phyloP scores from a whole-genome alignment of 352 stramenopile genomes.

The Phytophthora kernoviae region DNA sequence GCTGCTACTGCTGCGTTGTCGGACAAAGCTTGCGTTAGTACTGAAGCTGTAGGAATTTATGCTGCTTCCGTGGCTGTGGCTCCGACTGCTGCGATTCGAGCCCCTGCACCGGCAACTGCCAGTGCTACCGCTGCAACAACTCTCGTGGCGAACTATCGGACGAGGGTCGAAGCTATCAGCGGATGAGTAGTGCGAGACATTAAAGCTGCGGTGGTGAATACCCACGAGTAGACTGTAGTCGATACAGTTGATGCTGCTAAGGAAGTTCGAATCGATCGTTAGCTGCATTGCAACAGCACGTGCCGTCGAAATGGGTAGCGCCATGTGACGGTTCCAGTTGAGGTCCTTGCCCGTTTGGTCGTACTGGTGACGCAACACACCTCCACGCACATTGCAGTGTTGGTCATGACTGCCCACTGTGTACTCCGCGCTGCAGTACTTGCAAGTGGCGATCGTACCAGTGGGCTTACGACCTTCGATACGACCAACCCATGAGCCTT shows the following conservation, averaged over 20 bases:
- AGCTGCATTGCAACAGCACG: constrained; percentile 75
- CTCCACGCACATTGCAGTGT: constrained; percentile 61
- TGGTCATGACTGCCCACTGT: constrained; percentile 73
- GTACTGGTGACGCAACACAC: constrained; percentile 73
- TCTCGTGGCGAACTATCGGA: constrained; percentile 26
- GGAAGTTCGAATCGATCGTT: constrained; percentile 87
- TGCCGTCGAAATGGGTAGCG: constrained; percentile 56
- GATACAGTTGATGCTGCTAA: constrained; percentile 94
- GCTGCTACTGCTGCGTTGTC: constrained; percentile 35
- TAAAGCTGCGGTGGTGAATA: constrained; percentile 91
- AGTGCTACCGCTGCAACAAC: constrained; percentile 24
- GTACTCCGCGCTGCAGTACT: constrained; percentile 76
- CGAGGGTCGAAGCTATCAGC: constrained; percentile 51
- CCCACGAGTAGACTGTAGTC: constrained; percentile 95
- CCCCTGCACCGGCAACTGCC: constrained; percentile 18
- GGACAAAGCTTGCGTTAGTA: constrained; percentile 30
- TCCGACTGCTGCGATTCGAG: constrained; percentile 23
- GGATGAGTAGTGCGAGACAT: constrained; percentile 75
- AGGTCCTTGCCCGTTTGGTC: constrained; percentile 85
- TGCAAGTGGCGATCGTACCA: constrained; percentile 71
- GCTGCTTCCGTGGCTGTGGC: constrained; percentile 18
- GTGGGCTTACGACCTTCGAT: constrained; percentile 75
- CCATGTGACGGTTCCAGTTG: constrained; percentile 87
- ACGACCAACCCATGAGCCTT: constrained; percentile 85
- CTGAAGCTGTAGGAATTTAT: constrained; percentile 26